These are phyloP conservation scores for Lipomyces spencermartinsiae DNA, from an alignment of 805 yeast species.

Conservation along the genomic window DNA sequence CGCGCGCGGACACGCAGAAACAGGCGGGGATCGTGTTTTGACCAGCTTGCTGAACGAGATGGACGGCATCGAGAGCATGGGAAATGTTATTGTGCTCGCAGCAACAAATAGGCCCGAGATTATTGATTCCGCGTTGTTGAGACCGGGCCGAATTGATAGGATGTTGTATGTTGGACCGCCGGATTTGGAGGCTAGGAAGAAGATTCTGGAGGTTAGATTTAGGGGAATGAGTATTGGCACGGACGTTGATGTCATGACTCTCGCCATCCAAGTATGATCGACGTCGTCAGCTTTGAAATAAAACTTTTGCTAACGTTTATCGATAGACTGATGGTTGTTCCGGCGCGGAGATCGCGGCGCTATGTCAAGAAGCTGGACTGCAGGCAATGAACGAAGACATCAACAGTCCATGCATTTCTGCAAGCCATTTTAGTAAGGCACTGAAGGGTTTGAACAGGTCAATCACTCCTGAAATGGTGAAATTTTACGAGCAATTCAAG, in stretches of 20 bases:
- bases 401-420: slow-evolving; percentile 59
- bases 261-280: slow-evolving; percentile 41
- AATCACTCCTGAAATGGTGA: slow-evolving; percentile 84
- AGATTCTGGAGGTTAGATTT: slow-evolving; percentile 75
- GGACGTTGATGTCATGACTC: slow-evolving; percentile 55
- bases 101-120: slow-evolving; percentile 96
- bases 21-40: slow-evolving; percentile 79
- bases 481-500: slow-evolving; percentile 65
- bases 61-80: slow-evolving; percentile 95
- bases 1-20: slow-evolving; percentile 64
- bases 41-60: slow-evolving; percentile 92
- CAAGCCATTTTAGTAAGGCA: slow-evolving; percentile 75
- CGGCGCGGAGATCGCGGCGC: slow-evolving; percentile 91
- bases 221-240: slow-evolving; percentile 63
- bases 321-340: slow-evolving; percentile 82
- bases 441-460: slow-evolving; percentile 71
- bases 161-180: slow-evolving; percentile 95
- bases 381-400: slow-evolving; percentile 87
- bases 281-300: background rate
- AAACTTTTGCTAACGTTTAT: background rate
- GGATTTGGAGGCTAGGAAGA: slow-evolving; percentile 76
- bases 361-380: slow-evolving; percentile 95
- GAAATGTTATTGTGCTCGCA: slow-evolving; percentile 91
- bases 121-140: slow-evolving; percentile 87
- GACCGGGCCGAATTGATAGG: slow-evolving; percentile 96